Conservation (phyloP, 306 rosid genomes). For the Castanopsis chinensis region DNA sequence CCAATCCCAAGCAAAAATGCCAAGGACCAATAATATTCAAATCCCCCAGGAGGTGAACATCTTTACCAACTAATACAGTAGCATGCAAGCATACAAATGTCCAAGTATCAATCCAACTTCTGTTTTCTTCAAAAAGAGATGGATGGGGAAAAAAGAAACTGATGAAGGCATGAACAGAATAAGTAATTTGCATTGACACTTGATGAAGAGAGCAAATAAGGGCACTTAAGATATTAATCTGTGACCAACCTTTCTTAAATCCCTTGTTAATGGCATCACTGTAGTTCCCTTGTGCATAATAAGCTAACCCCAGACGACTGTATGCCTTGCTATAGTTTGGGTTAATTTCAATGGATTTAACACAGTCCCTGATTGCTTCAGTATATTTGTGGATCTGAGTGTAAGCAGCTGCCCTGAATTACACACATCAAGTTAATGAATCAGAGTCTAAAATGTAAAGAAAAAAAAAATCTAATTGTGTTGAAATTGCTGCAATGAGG, state of each 20-base stretch:
- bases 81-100: not conserved
- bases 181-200: not conserved
- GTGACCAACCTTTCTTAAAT: conserved; percentile 64
- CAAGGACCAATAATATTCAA: not conserved
- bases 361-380: conserved; percentile 83
- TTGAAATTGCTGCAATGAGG: conserved; percentile 12
- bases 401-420: conserved; percentile 91
- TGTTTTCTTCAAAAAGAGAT: not conserved
- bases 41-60: not conserved
- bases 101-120: not conserved
- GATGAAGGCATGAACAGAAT: conserved; percentile 1
- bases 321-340: conserved; percentile 91
- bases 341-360: conserved; percentile 73
- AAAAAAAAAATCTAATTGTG: conserved; percentile 11
- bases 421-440: conserved; percentile 19
- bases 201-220: not conserved
- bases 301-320: conserved; percentile 86
- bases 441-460: conserved; percentile 10
- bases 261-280: conserved; percentile 73
- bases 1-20: not conserved
- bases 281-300: conserved; percentile 83
- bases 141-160: not conserved
- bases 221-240: not conserved
- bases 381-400: conserved; percentile 65
- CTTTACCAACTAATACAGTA: not conserved